Base-by-base conservation (phyloP, 2,329 filamentous ascomycete species). In the Leptographium galeiforme region DNA sequence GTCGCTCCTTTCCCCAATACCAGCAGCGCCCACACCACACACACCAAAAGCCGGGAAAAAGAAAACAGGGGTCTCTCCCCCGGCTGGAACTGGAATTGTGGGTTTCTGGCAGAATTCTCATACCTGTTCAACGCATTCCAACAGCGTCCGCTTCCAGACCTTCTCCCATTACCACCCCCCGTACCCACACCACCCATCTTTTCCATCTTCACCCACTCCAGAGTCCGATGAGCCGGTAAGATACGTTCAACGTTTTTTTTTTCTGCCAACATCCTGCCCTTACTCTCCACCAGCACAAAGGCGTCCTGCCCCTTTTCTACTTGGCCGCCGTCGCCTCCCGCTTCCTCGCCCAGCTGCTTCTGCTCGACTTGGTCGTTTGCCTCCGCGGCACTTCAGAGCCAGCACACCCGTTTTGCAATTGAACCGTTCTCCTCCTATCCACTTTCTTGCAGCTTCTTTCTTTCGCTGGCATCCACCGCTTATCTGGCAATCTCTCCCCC, bases 201-300 rank as follows among this genome's bases (percentile, higher is more conserved):
- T 38, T 34, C 50, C 44, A 44, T 45, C 43, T 44, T 19, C 25
- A 30, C 50, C 34, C 54, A 50, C 53, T 53, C 51, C 53, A 51
- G 53, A 50, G 53, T 62, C 61, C 61, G 61, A 63, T 61, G 62
- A 61, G 62, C 63, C 62, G 63, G 61, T 56, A 25, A 25, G 25
- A 25, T 25, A 52, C 60, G 60, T 62, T 61, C 61, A 63, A 59
- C 62, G 61, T 58, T 56, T 48, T 58, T 56, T 48, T 58, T 57
- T 55, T 57, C 53, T 47, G 57, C 54, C 48, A 39, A 5, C 59
- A 56, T 57, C 55, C 39, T 50, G 38, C 39, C 30, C 41, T 4
- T 36, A 4, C 49, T 25, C 44, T 44, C 41, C 41, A n/a, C 40
- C 33, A 14, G 14, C 4, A 25, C 16, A 8, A 52, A 13, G 47